Percentiles rank a stretch among this genome's conserved stretches.
These are phyloP conservation scores for Trametes gibbosa DNA, from an alignment of 768 basidiomycete species.

Conservation along the genomic window DNA sequence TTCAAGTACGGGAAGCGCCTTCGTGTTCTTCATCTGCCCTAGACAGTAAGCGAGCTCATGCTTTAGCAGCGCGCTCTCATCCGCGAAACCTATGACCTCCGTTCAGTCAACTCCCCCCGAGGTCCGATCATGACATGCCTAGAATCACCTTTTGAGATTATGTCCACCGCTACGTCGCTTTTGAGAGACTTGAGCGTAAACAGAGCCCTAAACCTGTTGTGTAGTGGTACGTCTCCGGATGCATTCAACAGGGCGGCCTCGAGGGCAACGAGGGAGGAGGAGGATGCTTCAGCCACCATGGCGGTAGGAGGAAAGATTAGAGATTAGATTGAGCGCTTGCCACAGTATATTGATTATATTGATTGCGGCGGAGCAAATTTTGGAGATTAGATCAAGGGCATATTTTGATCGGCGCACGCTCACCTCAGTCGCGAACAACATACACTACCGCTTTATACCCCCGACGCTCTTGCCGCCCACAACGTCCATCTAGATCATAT, in stretches of 20 bases:
- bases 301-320: conserved; percentile 15
- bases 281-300: conserved; percentile 23
- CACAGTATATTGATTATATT: too few relatives aligned
- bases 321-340: conserved; percentile 25
- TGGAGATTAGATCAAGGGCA: conserved; percentile 22
- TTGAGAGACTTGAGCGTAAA: conserved; percentile 89
- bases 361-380: conserved; percentile 15
- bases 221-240: conserved; percentile 69
- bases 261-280: conserved; percentile 60
- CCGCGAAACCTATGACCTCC: conserved; percentile 62
- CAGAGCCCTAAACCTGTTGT: conserved; percentile 84
- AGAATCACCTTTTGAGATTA: conserved; percentile 77
- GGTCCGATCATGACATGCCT: not conserved
- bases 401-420: conserved; percentile 11
- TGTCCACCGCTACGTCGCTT: conserved; percentile 71
- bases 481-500: not conserved
- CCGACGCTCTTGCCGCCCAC: not conserved
- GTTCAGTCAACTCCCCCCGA: not conserved
- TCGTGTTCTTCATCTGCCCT: conserved; percentile 77
- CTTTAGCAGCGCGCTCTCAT: conserved; percentile 87
- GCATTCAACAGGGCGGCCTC: conserved; percentile 77
- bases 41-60: conserved; percentile 98
- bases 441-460: not conserved
- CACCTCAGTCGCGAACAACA: not conserved
- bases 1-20: conserved; percentile 79